These are phyloP conservation scores for Volvox africanus DNA, from an alignment of 139 green algal species.

Conservation along the genomic window DNA sequence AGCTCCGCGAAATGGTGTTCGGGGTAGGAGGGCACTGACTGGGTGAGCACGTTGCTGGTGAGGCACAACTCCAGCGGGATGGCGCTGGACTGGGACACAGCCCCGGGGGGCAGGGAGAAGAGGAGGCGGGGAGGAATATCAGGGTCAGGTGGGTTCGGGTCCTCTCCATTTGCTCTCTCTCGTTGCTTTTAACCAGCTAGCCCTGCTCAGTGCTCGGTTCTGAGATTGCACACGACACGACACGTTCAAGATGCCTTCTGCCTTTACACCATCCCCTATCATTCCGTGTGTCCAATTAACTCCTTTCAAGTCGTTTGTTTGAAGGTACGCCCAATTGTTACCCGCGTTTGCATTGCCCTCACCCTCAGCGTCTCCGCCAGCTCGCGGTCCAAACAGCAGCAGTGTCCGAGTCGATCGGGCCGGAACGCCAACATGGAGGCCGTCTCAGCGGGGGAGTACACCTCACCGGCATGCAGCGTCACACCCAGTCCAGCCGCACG, in stretches of 20 bases:
- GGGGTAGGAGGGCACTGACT: conserved; percentile 67
- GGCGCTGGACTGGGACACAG: conserved; percentile 33
- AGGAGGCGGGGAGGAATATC: neutral
- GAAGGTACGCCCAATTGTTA: too few relatives aligned
- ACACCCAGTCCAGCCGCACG: conserved; percentile 70
- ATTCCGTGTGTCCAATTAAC: too few relatives aligned
- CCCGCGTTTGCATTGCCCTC: neutral
- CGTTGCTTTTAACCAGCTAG: too few relatives aligned
- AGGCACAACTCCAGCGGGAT: conserved; percentile 90
- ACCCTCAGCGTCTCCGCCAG: conserved; percentile 67
- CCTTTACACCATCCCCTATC: too few relatives aligned
- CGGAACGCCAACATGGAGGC: conserved; percentile 74
- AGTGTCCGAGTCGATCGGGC: conserved; percentile 85
- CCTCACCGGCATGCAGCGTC: conserved; percentile 83
- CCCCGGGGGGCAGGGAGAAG: neutral
- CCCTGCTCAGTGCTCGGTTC: too few relatives aligned
- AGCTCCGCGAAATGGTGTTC: conserved; percentile 83
- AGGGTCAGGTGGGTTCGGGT: neutral
- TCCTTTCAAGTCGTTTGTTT: too few relatives aligned
- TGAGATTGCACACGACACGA: too few relatives aligned
- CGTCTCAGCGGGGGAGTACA: conserved; percentile 69
- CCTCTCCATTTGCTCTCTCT: too few relatives aligned
- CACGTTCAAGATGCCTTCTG: too few relatives aligned
- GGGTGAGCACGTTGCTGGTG: conserved; percentile 67
- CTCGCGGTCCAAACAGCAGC: conserved; percentile 78